Percentiles rank a stretch among this genome's conserved stretches.
phyloP scores from a whole-genome alignment of 306 rosid species.

The Vachellia pachyceras region DNA sequence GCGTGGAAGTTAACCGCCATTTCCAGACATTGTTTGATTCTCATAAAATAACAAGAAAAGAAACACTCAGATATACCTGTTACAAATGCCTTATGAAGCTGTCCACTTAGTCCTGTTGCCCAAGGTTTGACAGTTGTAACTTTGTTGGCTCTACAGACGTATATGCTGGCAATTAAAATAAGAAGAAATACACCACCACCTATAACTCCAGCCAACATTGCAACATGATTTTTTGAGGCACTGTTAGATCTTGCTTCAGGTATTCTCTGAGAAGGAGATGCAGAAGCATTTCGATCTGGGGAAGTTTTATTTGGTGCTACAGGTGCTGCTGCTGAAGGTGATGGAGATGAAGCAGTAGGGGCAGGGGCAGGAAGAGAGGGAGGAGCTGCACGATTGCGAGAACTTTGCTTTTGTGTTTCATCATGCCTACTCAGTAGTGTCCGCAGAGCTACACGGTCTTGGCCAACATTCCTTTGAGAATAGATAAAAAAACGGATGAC shows the following conservation, averaged over 20 bases:
- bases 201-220: slow-evolving; percentile 53
- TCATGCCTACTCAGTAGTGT: slow-evolving; percentile 48
- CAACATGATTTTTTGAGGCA: background rate
- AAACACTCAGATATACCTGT: slow-evolving; percentile 60
- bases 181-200: slow-evolving; percentile 53
- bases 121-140: slow-evolving; percentile 89
- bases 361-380: background rate
- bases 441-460: slow-evolving; percentile 39
- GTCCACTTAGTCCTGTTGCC: slow-evolving; percentile 96
- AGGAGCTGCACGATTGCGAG: rapidly evolving
- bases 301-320: background rate
- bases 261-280: slow-evolving; percentile 23
- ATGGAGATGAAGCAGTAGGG: background rate
- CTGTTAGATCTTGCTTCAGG: background rate
- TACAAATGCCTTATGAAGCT: slow-evolving; percentile 94
- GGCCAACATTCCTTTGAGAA: slow-evolving; percentile 47
- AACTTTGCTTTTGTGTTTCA: rapidly evolving
- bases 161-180: slow-evolving; percentile 45
- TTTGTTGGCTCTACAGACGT: slow-evolving; percentile 63
- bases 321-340: slow-evolving; percentile 29
- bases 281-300: background rate
- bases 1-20: background rate
- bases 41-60: slow-evolving; percentile 23
- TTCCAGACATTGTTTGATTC: slow-evolving; percentile 20
- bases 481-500: background rate